These are phyloP conservation scores for Xylaria sp. DNA, from an alignment of 2,329 filamentous ascomycete species.

Conservation along the genomic window DNA sequence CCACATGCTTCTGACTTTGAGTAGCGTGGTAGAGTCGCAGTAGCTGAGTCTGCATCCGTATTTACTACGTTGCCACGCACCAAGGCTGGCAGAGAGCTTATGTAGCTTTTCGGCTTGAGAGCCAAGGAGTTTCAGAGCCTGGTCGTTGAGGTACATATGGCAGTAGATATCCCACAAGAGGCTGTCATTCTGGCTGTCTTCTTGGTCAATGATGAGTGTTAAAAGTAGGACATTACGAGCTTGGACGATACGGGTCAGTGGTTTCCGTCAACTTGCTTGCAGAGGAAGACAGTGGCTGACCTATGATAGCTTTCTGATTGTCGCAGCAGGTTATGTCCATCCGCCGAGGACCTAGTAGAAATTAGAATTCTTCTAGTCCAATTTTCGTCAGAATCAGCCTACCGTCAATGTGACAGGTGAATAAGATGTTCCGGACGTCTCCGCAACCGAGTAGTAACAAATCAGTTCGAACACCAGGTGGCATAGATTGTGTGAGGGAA, in stretches of 20 bases:
- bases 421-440: slow-evolving; percentile 67
- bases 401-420: slow-evolving; percentile 59
- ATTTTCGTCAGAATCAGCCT: slow-evolving; percentile 44
- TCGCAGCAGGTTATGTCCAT: slow-evolving; percentile 70
- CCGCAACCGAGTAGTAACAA: slow-evolving; percentile 66
- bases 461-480: slow-evolving; percentile 16
- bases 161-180: slow-evolving; percentile 67
- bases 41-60: slow-evolving; percentile 61
- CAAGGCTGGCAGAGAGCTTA: slow-evolving; percentile 51
- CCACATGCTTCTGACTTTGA: slow-evolving; percentile 56
- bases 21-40: slow-evolving; percentile 60
- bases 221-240: slow-evolving; percentile 65
- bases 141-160: slow-evolving; percentile 59
- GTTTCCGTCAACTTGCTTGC: neutral
- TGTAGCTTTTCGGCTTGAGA: slow-evolving; percentile 58
- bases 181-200: slow-evolving; percentile 37
- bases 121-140: slow-evolving; percentile 52
- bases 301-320: slow-evolving; percentile 61
- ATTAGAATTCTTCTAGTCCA: slow-evolving; percentile 9
- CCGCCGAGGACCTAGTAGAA: slow-evolving; percentile 49
- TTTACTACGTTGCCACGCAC: slow-evolving; percentile 56
- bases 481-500: slow-evolving; percentile 36
- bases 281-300: slow-evolving; percentile 49
- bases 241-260: slow-evolving; percentile 42
- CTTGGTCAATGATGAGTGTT: slow-evolving; percentile 59